A percentile compares a stretch with the other conserved stretches of the same genome.
phyloP scores from a whole-genome alignment of 2,329 filamentous ascomycete species.

The Saccharata proteae region DNA sequence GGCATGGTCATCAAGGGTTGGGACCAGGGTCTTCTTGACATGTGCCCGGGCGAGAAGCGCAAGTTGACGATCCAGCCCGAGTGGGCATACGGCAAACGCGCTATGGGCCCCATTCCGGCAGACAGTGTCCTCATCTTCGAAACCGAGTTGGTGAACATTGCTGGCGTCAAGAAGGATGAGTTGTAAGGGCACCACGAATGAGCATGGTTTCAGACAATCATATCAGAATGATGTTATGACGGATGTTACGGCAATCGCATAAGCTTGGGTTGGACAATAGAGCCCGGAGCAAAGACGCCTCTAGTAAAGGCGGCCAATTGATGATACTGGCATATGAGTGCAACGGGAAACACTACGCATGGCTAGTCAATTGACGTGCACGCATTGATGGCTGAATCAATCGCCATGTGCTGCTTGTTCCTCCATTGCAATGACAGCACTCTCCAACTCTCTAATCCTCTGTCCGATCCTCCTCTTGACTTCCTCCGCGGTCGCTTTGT shows the following conservation, averaged over 20 bases:
- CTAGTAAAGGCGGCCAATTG: too few relatives aligned
- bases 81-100: constrained; percentile 66
- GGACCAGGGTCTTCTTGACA: constrained; percentile 80
- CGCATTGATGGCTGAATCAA: too few relatives aligned
- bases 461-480: constrained; percentile 39
- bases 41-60: constrained; percentile 90
- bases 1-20: constrained; percentile 89
- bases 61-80: constrained; percentile 83
- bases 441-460: constrained; percentile 41
- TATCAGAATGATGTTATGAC: too few relatives aligned
- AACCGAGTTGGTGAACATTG: constrained; percentile 60
- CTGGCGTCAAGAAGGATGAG: constrained; percentile 4
- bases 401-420: constrained; percentile 27
- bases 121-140: constrained; percentile 84
- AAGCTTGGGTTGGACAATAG: too few relatives aligned
- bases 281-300: too few relatives aligned
- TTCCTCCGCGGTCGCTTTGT: constrained; percentile 34
- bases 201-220: too few relatives aligned
- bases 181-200: too few relatives aligned
- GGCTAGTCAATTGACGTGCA: too few relatives aligned
- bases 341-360: too few relatives aligned
- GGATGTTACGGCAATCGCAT: too few relatives aligned
- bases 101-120: constrained; percentile 65
- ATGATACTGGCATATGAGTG: too few relatives aligned
- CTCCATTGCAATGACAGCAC: constrained; percentile 39